phyloP scores from a whole-genome alignment of 192 early-diverging fungal genomes.

The Backusella mclennaniae region DNA sequence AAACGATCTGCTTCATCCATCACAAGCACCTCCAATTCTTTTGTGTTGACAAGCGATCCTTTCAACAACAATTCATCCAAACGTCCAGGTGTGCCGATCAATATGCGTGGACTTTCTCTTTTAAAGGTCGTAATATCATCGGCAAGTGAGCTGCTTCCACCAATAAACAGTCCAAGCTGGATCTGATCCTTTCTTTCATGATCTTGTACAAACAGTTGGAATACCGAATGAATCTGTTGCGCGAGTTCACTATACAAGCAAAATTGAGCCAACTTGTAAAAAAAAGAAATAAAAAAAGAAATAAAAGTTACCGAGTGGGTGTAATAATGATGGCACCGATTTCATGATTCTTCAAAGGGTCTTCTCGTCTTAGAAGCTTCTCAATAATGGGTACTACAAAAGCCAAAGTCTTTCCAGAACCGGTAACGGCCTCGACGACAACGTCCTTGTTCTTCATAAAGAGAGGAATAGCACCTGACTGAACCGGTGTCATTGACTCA shows the following conservation, averaged over 20 bases:
- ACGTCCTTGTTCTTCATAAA: constrained; percentile 95
- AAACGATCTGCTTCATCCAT: constrained; percentile 95
- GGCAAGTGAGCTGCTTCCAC: constrained; percentile 59
- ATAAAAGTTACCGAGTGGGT: constrained; percentile 62
- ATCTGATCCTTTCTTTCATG: constrained; percentile 36
- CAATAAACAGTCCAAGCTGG: constrained; percentile 66
- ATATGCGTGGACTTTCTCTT: constrained; percentile 69
- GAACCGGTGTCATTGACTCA: constrained; percentile 90
- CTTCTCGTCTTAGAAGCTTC: constrained; percentile 66
- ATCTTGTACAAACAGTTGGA: constrained; percentile 59
- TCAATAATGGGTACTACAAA: constrained; percentile 93
- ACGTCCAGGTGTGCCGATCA: constrained; percentile 91
- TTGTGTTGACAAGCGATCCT: constrained; percentile 57
- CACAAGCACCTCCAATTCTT: constrained; percentile 84
- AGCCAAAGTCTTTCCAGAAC: constrained; percentile 93
- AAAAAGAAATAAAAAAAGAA: background rate
- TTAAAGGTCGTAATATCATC: constrained; percentile 66
- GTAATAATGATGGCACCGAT: constrained; percentile 88
- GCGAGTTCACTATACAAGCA: constrained; percentile 72
- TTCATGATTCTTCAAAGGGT: constrained; percentile 63
- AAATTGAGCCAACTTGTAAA: background rate
- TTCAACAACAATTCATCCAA: constrained; percentile 74
- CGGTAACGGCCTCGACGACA: constrained; percentile 94
- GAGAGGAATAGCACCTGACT: constrained; percentile 86
- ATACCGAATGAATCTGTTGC: constrained; percentile 77